Base-by-base conservation (phyloP, 441 rosid species). In the Euphorbia celastroides region DNA sequence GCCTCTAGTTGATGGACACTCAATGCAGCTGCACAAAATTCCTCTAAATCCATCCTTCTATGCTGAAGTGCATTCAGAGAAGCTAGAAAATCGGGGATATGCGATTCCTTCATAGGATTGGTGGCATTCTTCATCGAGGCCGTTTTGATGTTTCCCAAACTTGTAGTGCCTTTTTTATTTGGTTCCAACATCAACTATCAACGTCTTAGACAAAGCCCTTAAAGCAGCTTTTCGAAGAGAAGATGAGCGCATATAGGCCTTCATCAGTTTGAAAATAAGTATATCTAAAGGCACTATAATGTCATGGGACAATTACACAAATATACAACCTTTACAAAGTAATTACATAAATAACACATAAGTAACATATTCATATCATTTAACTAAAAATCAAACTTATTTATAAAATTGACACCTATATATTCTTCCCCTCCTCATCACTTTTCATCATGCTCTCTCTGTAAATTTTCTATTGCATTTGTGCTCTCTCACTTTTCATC, bases 191-290 rank as follows among this genome's bases (percentile, higher is more conserved):
- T 89, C 96, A n/a, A 73, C 80, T 0, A 88, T 83, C 81, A 92
- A 81, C 27, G 94, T 92, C 75, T 88, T 89, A 17, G 94, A 92
- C 17, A 92, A 70, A 22, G 94, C 97, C 91, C 84, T 84, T 74
- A 94, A 79, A 51, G 99, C 99, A 80, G 99, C 91, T 81, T 86
- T 91, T 56, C 99, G 90, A 62, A 94, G 89, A 68, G 96, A 79
- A 5, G 99, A 89, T 30, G 99, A 91, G 62, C 93, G 88, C 86
- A 89, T 77, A 74, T 94, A 94, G 67, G 77, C 86, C 82, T 85
- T 89, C 96, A 94, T 86, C 71, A 84, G 96, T 82, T 87, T 94
- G 60, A 94, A 83, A 70, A 88, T 79, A 20, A 81, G 73, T 62
- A 89, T 72, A 82, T 94, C 99, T 60, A 94, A 68, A 51, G 99